These are phyloP conservation scores for Pyricularia pennisetigena DNA, from an alignment of 2,329 filamentous ascomycete genomes.

Conservation along the genomic window DNA sequence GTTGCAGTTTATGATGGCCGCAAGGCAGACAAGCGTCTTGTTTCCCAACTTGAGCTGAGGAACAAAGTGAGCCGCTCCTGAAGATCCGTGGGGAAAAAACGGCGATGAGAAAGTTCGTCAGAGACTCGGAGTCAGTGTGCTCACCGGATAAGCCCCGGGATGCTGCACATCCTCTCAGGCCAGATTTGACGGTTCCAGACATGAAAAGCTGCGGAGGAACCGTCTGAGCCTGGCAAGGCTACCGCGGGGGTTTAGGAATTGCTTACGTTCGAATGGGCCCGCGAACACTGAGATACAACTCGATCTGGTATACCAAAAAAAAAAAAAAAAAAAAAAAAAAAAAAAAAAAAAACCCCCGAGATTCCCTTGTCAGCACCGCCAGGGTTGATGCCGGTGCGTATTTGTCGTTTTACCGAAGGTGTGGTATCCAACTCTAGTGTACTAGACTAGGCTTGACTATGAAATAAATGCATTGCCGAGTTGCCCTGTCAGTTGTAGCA, in stretches of 20 bases:
- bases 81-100: not conserved
- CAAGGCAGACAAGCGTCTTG: not conserved
- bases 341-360: not conserved
- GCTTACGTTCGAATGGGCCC: not conserved
- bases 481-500: not conserved
- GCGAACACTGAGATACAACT: no score
- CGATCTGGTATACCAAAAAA: no score
- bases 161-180: not conserved
- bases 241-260: not conserved
- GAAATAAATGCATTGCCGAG: not conserved
- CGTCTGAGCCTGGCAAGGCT: not conserved
- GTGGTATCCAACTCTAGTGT: not conserved
- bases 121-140: not conserved
- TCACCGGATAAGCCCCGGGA: not conserved
- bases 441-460: not conserved
- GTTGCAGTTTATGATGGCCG: not conserved
- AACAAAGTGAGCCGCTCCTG: not conserved
- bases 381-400: not conserved
- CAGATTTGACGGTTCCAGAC: not conserved
- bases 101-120: not conserved
- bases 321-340: no score
- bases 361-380: not conserved
- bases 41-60: not conserved
- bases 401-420: not conserved
- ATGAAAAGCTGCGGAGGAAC: not conserved